Percentiles rank a stretch among this genome's conserved stretches.
Conservation (phyloP, 164 flowering plant species). For the Sedum album region DNA sequence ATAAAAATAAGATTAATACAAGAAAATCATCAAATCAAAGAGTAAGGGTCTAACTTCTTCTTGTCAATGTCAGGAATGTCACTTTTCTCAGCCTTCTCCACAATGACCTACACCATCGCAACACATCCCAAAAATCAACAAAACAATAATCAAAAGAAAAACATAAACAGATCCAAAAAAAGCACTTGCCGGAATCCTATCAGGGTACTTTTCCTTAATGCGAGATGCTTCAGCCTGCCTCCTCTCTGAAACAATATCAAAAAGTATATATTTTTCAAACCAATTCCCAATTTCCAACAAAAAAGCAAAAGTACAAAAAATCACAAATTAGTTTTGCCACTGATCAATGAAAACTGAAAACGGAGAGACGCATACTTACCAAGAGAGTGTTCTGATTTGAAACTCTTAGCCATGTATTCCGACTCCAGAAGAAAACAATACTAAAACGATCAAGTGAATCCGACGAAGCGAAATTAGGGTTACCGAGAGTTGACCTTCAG, state of each 20-base stretch:
- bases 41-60: not conserved
- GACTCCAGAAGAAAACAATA: not conserved
- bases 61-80: not conserved
- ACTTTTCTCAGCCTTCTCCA: not conserved
- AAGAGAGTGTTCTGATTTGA: conserved; percentile 64
- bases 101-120: not conserved
- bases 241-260: conserved; percentile 54
- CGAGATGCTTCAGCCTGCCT: conserved; percentile 84
- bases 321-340: too few relatives aligned
- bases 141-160: not conserved
- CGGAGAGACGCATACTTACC: conserved; percentile 23
- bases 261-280: too few relatives aligned
- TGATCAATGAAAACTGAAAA: not conserved
- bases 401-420: conserved; percentile 45
- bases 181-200: conserved; percentile 63
- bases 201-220: conserved; percentile 80
- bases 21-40: not conserved
- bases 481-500: not conserved
- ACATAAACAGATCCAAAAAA: not conserved
- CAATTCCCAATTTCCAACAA: too few relatives aligned
- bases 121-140: too few relatives aligned
- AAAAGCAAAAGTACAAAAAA: too few relatives aligned
- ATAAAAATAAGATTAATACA: not conserved
- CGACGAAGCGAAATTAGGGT: too few relatives aligned
- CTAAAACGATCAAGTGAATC: not conserved